Base-by-base conservation (phyloP, 2,329 filamentous ascomycete genomes). In the Pyricularia grisea region DNA sequence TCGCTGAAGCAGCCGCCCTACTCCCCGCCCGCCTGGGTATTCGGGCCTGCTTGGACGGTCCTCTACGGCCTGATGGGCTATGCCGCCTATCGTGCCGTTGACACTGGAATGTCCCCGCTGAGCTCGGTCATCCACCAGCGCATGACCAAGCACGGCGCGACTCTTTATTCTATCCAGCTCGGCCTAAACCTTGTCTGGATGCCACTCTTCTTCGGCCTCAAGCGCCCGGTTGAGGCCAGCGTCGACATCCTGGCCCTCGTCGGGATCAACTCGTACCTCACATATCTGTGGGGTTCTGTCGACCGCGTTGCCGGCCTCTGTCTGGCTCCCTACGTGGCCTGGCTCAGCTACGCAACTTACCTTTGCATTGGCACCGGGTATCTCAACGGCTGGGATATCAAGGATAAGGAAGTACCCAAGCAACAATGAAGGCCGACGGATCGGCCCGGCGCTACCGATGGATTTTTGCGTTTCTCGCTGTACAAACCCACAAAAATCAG, bases 311-410 rank as follows among this genome's bases (percentile, higher is more conserved):
- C 92, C 25, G 91, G 88, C 20, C 94, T 88, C 87, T 83, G 88
- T 72, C 84, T 97, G 79, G 85, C 87, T 28, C 94, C 94, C 0
- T 98, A 97, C 76, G 80, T 96, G 30, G 91, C 83, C 20, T 98
- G 94, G 94, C 80, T 97, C 73, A 83, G 88, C 68, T 97, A 96
- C 76, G 94, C 93, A 36, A 93, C 91, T 0, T 98, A 97, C 76
- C 82, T 98, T 68, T 92, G 88, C 74, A 87, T 87, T 0, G 88
- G 88, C 0, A 84, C 88, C 2, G 89, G 90, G 1, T 82, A 89
- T 72, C 77, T 93, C 78, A 93, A 93, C 76, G 78, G 82, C 66
- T 93, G 90, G 90, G 83, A 87, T 72, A 80, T 91, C 70, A 74
- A 76, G 58, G 72, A 72, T 30, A 76, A 76, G 64, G 74, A 71